These are phyloP conservation scores for Epichloe scottii DNA, from an alignment of 2,329 filamentous ascomycete species.

Conservation along the genomic window DNA sequence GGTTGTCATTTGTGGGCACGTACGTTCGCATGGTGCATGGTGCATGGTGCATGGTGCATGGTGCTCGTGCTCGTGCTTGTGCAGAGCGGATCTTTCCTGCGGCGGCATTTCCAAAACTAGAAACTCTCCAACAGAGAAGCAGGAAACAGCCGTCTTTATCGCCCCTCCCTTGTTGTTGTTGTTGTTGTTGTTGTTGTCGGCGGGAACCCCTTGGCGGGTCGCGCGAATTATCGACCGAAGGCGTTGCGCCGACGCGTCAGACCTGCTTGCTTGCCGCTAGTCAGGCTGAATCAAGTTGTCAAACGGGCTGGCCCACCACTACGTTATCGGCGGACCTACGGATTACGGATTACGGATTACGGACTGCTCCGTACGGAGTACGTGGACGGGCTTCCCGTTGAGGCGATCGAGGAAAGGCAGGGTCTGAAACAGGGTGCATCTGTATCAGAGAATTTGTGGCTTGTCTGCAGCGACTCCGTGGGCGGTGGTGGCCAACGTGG, in stretches of 20 bases:
- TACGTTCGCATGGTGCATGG: too few relatives aligned
- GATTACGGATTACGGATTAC: too few relatives aligned
- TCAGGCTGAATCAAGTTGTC: not conserved
- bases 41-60: too few relatives aligned
- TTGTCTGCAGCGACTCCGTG: not conserved
- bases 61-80: too few relatives aligned
- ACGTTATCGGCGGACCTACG: too few relatives aligned
- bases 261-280: not conserved
- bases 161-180: too few relatives aligned
- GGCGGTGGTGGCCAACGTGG: not conserved
- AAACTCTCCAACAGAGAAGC: not conserved
- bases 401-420: not conserved
- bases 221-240: not conserved
- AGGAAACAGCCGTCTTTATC: not conserved
- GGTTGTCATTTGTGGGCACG: too few relatives aligned
- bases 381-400: too few relatives aligned
- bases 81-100: not conserved
- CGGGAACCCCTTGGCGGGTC: not conserved
- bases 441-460: not conserved
- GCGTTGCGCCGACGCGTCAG: not conserved
- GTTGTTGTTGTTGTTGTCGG: too few relatives aligned
- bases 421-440: not conserved
- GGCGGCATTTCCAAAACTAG: not conserved
- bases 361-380: too few relatives aligned
- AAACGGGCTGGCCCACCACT: not conserved